phyloP scores from a whole-genome alignment of 2,329 filamentous ascomycete species.

The Dactylella cylindrospora region DNA sequence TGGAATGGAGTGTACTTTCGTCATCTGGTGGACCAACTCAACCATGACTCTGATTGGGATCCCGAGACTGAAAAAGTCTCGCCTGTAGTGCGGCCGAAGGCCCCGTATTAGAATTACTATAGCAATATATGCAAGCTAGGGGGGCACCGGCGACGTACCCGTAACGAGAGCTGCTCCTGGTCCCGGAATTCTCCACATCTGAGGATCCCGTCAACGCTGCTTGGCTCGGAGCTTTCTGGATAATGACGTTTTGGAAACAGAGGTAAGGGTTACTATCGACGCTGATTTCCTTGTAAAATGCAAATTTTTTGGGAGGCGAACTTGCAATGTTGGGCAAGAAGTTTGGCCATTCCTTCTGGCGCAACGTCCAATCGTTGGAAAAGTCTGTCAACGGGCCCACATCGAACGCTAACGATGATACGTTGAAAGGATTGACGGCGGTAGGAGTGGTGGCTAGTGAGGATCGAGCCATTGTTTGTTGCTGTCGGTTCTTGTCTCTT shows the following conservation, averaged over 20 bases:
- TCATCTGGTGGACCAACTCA: constrained; percentile 34
- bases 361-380: constrained; percentile 40
- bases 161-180: constrained; percentile 23
- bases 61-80: constrained; percentile 40
- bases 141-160: constrained; percentile 9
- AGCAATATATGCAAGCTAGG: no score
- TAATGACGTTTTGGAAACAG: constrained; percentile 44
- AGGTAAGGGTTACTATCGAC: constrained; percentile 41
- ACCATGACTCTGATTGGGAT: constrained; percentile 40
- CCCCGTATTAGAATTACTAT: no score
- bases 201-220: constrained; percentile 7
- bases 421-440: constrained; percentile 38
- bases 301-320: constrained; percentile 38
- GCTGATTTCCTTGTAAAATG: constrained; percentile 43
- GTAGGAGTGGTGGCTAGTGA: constrained; percentile 33
- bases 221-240: constrained; percentile 39
- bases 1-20: constrained; percentile 38
- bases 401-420: constrained; percentile 41
- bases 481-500: constrained; percentile 8
- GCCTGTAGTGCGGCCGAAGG: constrained; percentile 11
- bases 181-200: constrained; percentile 18
- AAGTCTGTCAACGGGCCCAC: constrained; percentile 42
- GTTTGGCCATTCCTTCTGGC: constrained; percentile 44
- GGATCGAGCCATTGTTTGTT: constrained; percentile 25
- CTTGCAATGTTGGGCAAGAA: constrained; percentile 39